These are phyloP conservation scores for Aspergillus sp. DNA, from an alignment of 2,329 filamentous ascomycete genomes.

Conservation along the genomic window DNA sequence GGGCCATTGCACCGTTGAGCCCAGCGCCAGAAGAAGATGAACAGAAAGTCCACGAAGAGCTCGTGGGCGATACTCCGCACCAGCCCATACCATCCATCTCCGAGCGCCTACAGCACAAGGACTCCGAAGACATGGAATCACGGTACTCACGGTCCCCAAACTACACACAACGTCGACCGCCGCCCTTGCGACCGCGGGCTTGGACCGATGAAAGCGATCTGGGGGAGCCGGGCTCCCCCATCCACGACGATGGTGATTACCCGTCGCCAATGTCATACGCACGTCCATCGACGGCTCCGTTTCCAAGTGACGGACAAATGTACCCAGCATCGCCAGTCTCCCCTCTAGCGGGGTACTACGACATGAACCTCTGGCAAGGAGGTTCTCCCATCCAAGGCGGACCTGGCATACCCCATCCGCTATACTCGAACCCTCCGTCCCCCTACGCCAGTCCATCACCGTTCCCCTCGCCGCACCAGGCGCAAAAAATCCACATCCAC, in stretches of 20 bases:
- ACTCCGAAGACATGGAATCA: conserved; percentile 13
- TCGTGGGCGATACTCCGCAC: conserved; percentile 25
- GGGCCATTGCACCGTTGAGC: background rate
- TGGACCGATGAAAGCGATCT: conserved; percentile 29
- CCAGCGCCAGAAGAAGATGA: conserved; percentile 11
- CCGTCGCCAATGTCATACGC: background rate
- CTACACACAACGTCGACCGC: conserved; percentile 18
- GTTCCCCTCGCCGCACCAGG: background rate
- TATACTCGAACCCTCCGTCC: conserved; percentile 3
- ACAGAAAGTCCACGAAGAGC: conserved; percentile 22
- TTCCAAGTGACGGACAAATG: background rate
- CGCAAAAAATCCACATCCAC: conserved; percentile 1
- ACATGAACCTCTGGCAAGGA: background rate
- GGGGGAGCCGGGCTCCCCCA: conserved; percentile 34
- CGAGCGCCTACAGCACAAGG: conserved; percentile 23
- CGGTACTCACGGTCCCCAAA: conserved; percentile 15
- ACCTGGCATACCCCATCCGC: background rate
- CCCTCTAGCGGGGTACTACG: conserved; percentile 1
- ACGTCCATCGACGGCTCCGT: conserved; percentile 2
- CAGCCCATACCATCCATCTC: conserved; percentile 31
- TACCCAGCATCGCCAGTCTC: background rate
- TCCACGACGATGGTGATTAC: conserved; percentile 11
- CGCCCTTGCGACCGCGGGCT: conserved; percentile 19
- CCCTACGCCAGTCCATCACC: background rate
- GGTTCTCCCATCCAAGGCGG: background rate